Base-by-base conservation (phyloP, 192 early-diverging fungal species). In the Chytriomyces sp. region DNA sequence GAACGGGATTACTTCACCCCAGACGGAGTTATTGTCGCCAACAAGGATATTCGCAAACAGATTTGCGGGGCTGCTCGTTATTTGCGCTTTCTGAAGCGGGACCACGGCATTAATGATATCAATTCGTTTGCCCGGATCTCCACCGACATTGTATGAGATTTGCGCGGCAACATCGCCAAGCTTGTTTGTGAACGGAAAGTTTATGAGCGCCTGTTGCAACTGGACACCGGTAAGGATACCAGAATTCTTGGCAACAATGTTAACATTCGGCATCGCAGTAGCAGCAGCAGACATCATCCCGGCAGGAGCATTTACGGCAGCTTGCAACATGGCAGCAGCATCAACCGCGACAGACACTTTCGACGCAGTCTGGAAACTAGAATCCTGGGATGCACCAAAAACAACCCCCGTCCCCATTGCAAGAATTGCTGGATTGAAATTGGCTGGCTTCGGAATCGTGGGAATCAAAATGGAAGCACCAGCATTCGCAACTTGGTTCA, bases 311-410 rank as follows among this genome's bases (percentile, higher is more conserved):
- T 66, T n/a, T 61, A 28, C 28, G 11, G 45, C 13, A 69, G 24
- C 44, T 35, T 46, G n/a, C 43, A 80, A 16, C 20, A 80, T 44
- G 20, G 44, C 43, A 18, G 65, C 57, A 5, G 63, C 23, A 48
- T 69, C 73, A 47, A 80, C 49, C 8, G 9, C 28, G 35, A 77
- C 67, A 28, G 47, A 23, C 10, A 60, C 61, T 13, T 60, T 69
- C 11, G 46, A 50, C 26, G 68, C 72, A 44, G 70, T 18, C 20
- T 45, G 35, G 43, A 69, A 69, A 10, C 66, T 64, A 35, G 4
- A 8, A 23, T 80, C 66, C 73, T 77, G 64, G 5, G 72, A 70
- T 10, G 64, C 66, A 6, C 79, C 79, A 49, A 80, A 80, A 10
- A 45, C 48, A 10, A 80, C 23, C 0, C 79, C 73, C 3, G n/a